Base-by-base conservation (phyloP, 495 filamentous ascomycete species). In the Aspergillus nanangensis region DNA sequence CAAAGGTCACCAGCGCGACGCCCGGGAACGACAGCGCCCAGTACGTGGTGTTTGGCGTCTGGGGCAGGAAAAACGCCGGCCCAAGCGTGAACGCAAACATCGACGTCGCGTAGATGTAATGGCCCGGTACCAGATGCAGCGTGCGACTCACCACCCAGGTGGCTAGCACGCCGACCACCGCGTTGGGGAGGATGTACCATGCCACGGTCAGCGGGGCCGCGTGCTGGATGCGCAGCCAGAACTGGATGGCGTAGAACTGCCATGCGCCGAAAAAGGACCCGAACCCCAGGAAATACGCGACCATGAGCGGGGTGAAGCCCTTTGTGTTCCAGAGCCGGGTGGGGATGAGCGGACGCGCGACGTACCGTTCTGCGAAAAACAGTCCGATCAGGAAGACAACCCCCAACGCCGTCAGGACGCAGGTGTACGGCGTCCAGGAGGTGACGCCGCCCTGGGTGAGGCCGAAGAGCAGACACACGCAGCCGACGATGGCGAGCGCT, bases 211-310 rank as follows among this genome's bases (percentile, higher is more conserved):
- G 39, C 0, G 72, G 62, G 3, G 44, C 56, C 7, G 58, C 61
- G 9, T 65, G 50, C 34, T 75, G 72, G 33, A 72, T 65, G 11
- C 67, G 62, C 18, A 74, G 60, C 70, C 68, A 74, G 54, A 74
- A 77, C 38, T 75, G 72, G n/a, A 76, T 58, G 8, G 66, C 70
- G 45, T 74, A 77, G 53, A 76, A 76, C 36, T 77, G 74, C 71
- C 71, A 77, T 5, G 61, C 65, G 7, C 73, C 71, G 18, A 62
- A 64, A 53, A 58, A 75, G 21, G 60, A 62, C 1, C 74, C 74
- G 23, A 69, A 77, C 0, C 71, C 72, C 0, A 77, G 50, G 51
- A 72, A 72, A 50, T 76, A 77, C 7, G 74, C 63, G 1, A 70
- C 41, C 52, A 77, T 66, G 4, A 77, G 51, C 0, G 74, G 67